phyloP scores from a whole-genome alignment of 2,329 filamentous ascomycete genomes.

The Fusarium sp. region DNA sequence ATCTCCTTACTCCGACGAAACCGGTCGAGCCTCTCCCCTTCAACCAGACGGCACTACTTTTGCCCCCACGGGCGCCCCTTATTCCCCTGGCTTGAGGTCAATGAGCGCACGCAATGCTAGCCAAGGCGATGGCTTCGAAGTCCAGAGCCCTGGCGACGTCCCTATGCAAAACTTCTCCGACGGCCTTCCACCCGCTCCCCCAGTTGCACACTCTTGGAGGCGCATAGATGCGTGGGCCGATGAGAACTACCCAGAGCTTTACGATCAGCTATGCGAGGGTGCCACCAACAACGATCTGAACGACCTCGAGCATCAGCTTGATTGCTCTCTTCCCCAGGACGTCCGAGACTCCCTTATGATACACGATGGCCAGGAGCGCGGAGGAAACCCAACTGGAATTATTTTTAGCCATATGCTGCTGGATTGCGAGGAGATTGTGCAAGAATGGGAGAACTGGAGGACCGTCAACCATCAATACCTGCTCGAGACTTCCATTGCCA shows the following conservation, averaged over 20 bases:
- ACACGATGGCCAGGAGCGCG: constrained; percentile 97
- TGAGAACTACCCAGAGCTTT: constrained; percentile 94
- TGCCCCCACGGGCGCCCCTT: constrained; percentile 76
- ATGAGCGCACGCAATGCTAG: constrained; percentile 75
- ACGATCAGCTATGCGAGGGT: constrained; percentile 91
- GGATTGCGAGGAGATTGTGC: constrained; percentile 97
- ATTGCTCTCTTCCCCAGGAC: constrained; percentile 93
- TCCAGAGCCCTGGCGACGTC: constrained; percentile 83
- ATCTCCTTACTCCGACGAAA: constrained; percentile 82
- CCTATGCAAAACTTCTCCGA: constrained; percentile 97
- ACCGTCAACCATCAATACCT: constrained; percentile 93
- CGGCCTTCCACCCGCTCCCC: constrained; percentile 89
- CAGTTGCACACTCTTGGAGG: constrained; percentile 89
- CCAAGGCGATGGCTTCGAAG: constrained; percentile 76
- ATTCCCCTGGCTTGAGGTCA: constrained; percentile 92
- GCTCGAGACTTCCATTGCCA: constrained; percentile 68
- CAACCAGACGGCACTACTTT: constrained; percentile 47
- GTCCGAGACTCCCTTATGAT: constrained; percentile 90
- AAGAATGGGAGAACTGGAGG: constrained; percentile 98
- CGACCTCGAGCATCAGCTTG: constrained; percentile 94
- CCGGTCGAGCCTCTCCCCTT: constrained; percentile 65
- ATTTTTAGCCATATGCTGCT: constrained; percentile 95
- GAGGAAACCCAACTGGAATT: constrained; percentile 89
- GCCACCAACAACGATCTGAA: constrained; percentile 96
- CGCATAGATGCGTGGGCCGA: constrained; percentile 96